Base-by-base conservation (phyloP, 306 rosid species). In the Castanea sativa region DNA sequence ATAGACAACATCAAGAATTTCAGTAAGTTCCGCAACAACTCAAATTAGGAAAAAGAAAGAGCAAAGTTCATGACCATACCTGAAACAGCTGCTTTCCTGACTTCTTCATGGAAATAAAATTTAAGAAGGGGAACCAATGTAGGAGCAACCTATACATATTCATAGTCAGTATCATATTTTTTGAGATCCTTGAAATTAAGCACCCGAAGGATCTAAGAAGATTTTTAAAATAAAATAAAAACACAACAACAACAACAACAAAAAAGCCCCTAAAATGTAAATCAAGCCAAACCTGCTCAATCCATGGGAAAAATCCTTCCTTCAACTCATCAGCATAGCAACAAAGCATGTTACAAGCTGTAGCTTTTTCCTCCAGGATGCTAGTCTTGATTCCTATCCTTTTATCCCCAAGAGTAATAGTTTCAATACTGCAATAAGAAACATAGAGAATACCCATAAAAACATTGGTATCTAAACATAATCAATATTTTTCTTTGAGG, bases 251-350 rank as follows among this genome's bases (percentile, higher is more conserved):
- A 63, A 56, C 10, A 43, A 14, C 19, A 52, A 32, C 12, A 69
- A 32, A 41, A 1, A 55, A 15, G 20, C 25, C 49, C 18, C 56
- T 23, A 65, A n/a, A 15, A 45, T 6, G n/a, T 69, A 38, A 35
- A 80, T 58, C 32, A 10, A 77, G 60, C 65, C 52, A 81, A 78
- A 96, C 98, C 98, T 92, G 98, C 71, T 95, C 99, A 84, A 92
- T 91, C 99, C 99, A 95, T 23, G 99, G 99, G 78, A 91, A 93
- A 85, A 95, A 95, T 33, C 99, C 99, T 88, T 95, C 99, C 85
- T 95, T 95, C 94, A 95, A 82, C 87, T 95, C 99, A 74, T 95
- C 99, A 68, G 99, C 99, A 83, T 95, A 95, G 90, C 99, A 95
- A 85, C 99, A 95, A 52, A 95, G 84, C 99, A 95, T 95, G 88